Conservation (phyloP, 176 grass and related monocot species). For the Luzula sylvatica region DNA sequence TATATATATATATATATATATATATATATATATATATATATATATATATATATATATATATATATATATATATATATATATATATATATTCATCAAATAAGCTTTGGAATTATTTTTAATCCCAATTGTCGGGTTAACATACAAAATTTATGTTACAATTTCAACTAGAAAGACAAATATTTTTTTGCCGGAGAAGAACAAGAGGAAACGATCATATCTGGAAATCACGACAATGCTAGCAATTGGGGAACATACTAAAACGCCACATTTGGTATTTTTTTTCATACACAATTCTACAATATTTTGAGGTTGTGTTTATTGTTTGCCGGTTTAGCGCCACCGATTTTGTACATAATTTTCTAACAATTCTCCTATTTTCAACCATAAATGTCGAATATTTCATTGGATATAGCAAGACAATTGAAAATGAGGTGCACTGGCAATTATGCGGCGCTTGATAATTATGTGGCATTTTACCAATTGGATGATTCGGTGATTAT, state of each 20-base stretch:
- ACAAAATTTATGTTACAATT: conserved; percentile 47
- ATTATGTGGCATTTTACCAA: conserved; percentile 78
- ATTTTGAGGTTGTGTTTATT: background rate
- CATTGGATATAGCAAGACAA: conserved; percentile 59
- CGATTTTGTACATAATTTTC: no score
- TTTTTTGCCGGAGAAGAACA: conserved; percentile 52
- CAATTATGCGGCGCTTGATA: no score
- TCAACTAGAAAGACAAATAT: conserved; percentile 31
- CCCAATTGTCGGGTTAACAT: conserved; percentile 53
- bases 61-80: no score
- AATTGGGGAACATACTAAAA: conserved; percentile 52
- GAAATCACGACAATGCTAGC: conserved; percentile 26
- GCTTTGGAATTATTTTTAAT: no score
- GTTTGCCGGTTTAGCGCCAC: background rate
- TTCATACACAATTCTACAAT: no score
- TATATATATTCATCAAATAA: no score
- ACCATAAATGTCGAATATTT: conserved; percentile 52
- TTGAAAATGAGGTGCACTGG: conserved; percentile 57
- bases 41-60: no score
- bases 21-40: no score
- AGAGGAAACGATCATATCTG: conserved; percentile 42
- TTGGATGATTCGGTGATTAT: no score
- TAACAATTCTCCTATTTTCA: background rate
- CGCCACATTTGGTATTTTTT: conserved; percentile 54
- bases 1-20: no score